Conservation (phyloP, 805 yeast genomes). For the Yarrowia sp. region DNA sequence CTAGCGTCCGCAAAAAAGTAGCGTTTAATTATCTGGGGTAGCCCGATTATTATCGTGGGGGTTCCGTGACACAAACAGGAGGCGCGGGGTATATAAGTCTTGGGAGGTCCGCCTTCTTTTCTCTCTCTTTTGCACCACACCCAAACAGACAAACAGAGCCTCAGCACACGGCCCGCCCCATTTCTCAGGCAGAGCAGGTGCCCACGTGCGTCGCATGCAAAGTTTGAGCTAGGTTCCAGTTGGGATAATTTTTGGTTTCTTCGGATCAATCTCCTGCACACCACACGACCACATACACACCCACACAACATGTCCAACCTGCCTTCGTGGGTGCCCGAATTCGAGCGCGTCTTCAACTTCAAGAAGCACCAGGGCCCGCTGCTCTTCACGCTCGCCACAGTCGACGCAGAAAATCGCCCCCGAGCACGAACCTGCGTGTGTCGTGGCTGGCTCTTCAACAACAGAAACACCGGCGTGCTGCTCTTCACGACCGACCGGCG, state of each 20-base stretch:
- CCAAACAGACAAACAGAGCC: too few species aligned
- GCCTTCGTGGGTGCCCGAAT: conserved; percentile 79
- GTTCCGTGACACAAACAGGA: too few species aligned
- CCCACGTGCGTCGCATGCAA: conserved; percentile 9
- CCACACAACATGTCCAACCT: conserved; percentile 31
- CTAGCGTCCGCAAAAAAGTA: too few species aligned
- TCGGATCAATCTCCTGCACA: conserved; percentile 27
- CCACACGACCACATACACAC: neutral
- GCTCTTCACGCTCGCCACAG: conserved; percentile 66
- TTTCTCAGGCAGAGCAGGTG: too few species aligned
- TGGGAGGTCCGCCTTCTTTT: neutral
- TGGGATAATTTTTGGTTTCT: conserved; percentile 18
- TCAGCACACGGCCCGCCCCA: neutral
- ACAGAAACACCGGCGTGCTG: conserved; percentile 62
- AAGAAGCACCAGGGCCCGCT: conserved; percentile 55
- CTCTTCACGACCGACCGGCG: conserved; percentile 72
- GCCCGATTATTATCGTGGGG: too few species aligned
- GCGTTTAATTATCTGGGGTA: neutral
- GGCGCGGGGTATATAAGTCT: neutral
- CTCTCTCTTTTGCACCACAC: neutral
- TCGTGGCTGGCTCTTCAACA: conserved; percentile 73
- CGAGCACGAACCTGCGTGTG: conserved; percentile 66
- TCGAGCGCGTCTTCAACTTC: conserved; percentile 48
- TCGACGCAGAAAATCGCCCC: conserved; percentile 51
- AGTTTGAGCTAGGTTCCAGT: neutral